phyloP scores from a whole-genome alignment of 202 grass and related monocot genomes.

The Zizania palustris region DNA sequence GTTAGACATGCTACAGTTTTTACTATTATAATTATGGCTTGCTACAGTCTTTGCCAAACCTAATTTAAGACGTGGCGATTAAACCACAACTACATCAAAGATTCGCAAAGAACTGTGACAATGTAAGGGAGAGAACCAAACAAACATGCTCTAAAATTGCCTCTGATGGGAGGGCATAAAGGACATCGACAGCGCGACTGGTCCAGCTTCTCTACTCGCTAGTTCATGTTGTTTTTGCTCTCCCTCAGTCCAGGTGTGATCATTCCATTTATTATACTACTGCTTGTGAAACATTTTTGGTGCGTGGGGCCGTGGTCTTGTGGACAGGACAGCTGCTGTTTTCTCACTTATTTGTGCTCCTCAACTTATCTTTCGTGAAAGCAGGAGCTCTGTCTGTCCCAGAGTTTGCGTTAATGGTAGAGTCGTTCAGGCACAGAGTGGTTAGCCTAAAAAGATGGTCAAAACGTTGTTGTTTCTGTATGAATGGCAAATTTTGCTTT shows the following conservation, averaged over 20 bases:
- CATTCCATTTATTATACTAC: not conserved
- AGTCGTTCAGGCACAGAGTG: conserved; percentile 19
- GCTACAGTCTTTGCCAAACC: too few species aligned
- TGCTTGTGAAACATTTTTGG: not conserved
- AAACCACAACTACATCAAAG: too few species aligned
- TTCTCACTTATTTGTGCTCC: not conserved
- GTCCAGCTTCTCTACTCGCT: not conserved
- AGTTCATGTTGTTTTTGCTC: not conserved
- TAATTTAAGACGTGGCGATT: too few species aligned
- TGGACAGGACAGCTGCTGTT: not conserved
- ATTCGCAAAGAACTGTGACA: too few species aligned
- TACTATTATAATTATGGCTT: too few species aligned
- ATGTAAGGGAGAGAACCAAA: too few species aligned
- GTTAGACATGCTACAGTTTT: too few species aligned
- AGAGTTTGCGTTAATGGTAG: not conserved
- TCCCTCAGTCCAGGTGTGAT: not conserved
- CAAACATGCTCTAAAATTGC: not conserved
- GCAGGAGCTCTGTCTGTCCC: not conserved
- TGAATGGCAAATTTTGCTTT: conserved; percentile 1
- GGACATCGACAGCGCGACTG: not conserved
- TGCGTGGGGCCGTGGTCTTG: not conserved
- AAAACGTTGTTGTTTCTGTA: too few species aligned
- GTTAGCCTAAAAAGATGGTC: not conserved
- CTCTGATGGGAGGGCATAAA: not conserved
- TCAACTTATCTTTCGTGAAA: conserved; percentile 6